Evolutionary conservation across 306 rosid genomes (phyloP), one percentile per base, ranked within the genome.

Genomic region (Glycine latifolia): DNA sequence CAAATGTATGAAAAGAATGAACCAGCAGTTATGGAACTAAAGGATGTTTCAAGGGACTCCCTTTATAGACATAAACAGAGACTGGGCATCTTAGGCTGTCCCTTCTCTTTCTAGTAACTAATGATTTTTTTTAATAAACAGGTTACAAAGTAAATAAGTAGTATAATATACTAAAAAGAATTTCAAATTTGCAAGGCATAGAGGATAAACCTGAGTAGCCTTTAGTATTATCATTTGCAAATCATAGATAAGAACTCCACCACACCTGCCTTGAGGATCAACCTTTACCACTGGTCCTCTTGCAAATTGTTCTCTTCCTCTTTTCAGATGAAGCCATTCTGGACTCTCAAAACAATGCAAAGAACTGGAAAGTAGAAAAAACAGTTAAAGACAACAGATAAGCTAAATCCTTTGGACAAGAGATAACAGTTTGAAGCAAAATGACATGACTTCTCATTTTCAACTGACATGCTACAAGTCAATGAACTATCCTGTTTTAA

Each of bases 251-350:
- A 95, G 97, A 78, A 92, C 89, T 44, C 96, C 92, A 73, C 93
- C 96, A 74, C 96, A 95, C 87, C 97, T 90, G 71, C 98, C 99
- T 88, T 93, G 99, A 81, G 99, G 99, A 91, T 95, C 98, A 87
- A 88, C 98, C 91, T 93, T 95, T 79, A 91, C 90, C 88, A 90
- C 72, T 5, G 98, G 97, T 47, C 97, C 99, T 85, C 92, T 93
- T 56, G 96, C 94, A 92, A 95, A 91, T 71, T 95, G 91, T 88
- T 93, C 98, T 74, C 96, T 88, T 49, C 99, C 99, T 88, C 97
- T 89, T 91, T 89, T 95, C 84, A 95, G 84, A 88, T 91, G 89
- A 83, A 91, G 91, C 99, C 99, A 95, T 76, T 95, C 92, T 33
- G 96, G 94, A 54, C 99, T 96, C 93, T 95, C 99, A 83, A 95